Evolutionary conservation across 164 flowering plant species (phyloP).

Genomic region (Tinospora cordifolia): DNA sequence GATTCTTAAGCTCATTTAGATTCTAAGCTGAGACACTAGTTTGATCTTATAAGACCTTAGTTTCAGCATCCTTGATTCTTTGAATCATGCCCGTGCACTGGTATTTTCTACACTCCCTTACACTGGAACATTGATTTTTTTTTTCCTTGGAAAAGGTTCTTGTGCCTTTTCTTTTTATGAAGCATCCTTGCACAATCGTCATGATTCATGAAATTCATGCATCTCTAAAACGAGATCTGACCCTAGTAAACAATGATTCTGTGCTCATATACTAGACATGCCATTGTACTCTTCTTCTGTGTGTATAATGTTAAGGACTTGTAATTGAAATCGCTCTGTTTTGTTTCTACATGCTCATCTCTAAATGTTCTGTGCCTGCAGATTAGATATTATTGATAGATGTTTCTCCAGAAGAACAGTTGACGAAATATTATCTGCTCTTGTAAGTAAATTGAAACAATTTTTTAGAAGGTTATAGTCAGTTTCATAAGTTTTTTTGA

Average conservation of each 20-base stretch:
- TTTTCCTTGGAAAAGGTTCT: too few relatives aligned
- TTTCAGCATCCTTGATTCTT: too few relatives aligned
- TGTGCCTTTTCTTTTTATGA: not conserved
- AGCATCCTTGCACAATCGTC: not conserved
- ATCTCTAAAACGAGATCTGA: not conserved
- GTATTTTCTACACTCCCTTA: too few relatives aligned
- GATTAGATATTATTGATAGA: constrained; percentile 54
- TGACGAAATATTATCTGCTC: constrained; percentile 30
- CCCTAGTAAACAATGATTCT: too few relatives aligned
- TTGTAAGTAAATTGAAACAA: constrained; percentile 39
- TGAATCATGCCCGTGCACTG: too few relatives aligned
- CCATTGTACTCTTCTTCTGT: not conserved
- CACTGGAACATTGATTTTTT: too few relatives aligned
- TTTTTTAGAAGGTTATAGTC: not conserved
- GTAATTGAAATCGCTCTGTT: too few relatives aligned
- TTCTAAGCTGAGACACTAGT: too few relatives aligned
- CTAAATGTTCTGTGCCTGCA: constrained; percentile 22
- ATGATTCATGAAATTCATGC: not conserved
- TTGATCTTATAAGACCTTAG: too few relatives aligned
- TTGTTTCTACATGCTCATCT: constrained; percentile 11
- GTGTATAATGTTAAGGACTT: not conserved
- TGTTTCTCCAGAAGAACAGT: constrained; percentile 31
- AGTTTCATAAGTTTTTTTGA: not conserved
- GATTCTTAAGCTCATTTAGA: too few relatives aligned
- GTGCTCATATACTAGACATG: too few relatives aligned